Evolutionary conservation across 306 rosid genomes (phyloP).

Genomic region (Psophocarpus tetragonolobus): DNA sequence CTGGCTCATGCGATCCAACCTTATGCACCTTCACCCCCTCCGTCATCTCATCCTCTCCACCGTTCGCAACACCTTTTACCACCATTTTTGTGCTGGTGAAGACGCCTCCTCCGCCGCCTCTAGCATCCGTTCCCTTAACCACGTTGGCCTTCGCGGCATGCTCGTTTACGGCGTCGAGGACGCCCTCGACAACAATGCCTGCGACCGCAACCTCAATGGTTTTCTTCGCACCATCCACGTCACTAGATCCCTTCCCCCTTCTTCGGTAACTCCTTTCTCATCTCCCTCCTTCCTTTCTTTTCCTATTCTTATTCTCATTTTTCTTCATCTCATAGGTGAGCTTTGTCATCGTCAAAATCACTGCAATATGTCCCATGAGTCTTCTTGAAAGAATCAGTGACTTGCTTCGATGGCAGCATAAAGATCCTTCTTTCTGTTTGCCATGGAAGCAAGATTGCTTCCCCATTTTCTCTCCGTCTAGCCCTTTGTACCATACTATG

Average conservation of each 20-base stretch:
- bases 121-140: conserved; percentile 44
- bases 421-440: conserved; percentile 58
- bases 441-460: conserved; percentile 83
- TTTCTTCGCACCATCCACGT: conserved; percentile 66
- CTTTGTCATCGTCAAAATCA: conserved; percentile 66
- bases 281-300: not conserved
- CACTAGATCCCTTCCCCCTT: conserved; percentile 66
- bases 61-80: conserved; percentile 49
- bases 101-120: conserved; percentile 49
- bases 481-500: conserved; percentile 75
- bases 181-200: conserved; percentile 56
- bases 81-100: conserved; percentile 87
- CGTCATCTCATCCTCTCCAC: conserved; percentile 24
- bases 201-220: conserved; percentile 60
- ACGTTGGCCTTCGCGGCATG: conserved; percentile 76
- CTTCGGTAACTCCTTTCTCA: conserved; percentile 54
- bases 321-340: conserved; percentile 51
- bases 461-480: conserved; percentile 63
- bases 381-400: conserved; percentile 67
- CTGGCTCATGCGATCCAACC: conserved; percentile 70
- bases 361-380: conserved; percentile 84
- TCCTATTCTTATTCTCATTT: no score
- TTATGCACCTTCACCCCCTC: conserved; percentile 46
- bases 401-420: conserved; percentile 84
- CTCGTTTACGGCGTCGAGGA: conserved; percentile 77